These are phyloP conservation scores for Alternaria arbusti DNA, from an alignment of 2,329 filamentous ascomycete species.

Conservation along the genomic window DNA sequence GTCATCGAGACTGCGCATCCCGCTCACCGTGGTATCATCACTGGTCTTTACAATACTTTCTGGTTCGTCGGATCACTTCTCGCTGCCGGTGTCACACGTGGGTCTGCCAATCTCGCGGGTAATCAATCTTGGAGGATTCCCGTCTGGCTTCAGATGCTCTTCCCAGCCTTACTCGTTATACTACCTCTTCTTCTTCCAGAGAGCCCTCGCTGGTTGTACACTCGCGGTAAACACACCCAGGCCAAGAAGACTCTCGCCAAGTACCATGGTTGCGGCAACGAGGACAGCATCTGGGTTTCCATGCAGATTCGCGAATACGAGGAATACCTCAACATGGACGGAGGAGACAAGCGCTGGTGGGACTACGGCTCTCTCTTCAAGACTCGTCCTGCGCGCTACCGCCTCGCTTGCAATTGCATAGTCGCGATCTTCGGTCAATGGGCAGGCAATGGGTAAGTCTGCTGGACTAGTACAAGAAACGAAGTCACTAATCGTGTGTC, in stretches of 20 bases:
- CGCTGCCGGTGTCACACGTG: conserved; percentile 34
- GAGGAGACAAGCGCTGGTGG: conserved; percentile 65
- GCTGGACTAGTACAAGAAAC: neutral
- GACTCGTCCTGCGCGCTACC: conserved; percentile 55
- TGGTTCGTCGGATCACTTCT: conserved; percentile 51
- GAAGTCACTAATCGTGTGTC: neutral
- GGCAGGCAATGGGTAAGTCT: conserved; percentile 45
- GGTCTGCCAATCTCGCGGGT: conserved; percentile 21
- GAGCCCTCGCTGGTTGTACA: conserved; percentile 56
- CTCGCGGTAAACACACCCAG: conserved; percentile 59
- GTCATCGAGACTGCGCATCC: conserved; percentile 67
- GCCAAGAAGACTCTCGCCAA: conserved; percentile 62
- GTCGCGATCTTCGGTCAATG: conserved; percentile 60
- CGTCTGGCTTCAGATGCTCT: conserved; percentile 36
- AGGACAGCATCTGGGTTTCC: conserved; percentile 32
- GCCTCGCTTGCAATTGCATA: conserved; percentile 57
- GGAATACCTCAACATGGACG: conserved; percentile 62
- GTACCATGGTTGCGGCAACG: conserved; percentile 59
- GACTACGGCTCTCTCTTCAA: conserved; percentile 61
- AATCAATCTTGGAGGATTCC: conserved; percentile 32
- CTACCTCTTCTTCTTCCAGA: conserved; percentile 62
- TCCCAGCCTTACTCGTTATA: conserved; percentile 50
- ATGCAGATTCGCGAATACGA: conserved; percentile 45
- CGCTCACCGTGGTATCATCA: conserved; percentile 59
- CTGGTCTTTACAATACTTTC: conserved; percentile 52